Percentiles rank a stretch among this genome's conserved stretches.
These are phyloP conservation scores for Scheffersomyces cryptocercus DNA, from an alignment of 1,139 yeast species.

Conservation along the genomic window DNA sequence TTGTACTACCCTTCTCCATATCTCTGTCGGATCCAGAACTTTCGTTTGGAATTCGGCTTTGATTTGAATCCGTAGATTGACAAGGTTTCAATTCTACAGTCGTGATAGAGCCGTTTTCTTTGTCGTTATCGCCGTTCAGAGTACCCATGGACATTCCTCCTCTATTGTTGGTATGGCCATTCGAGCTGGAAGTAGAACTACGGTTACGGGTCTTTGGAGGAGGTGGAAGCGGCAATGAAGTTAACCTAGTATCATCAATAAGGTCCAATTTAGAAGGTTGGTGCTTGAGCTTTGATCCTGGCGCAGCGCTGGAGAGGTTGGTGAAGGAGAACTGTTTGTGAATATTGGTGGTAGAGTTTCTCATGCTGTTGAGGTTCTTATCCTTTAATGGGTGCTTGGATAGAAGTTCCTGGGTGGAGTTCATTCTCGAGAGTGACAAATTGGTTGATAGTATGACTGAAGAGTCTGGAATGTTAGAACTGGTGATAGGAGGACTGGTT, in stretches of 20 bases:
- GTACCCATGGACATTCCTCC: constrained; percentile 2
- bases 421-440: neutral
- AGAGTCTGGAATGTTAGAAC: too few species aligned
- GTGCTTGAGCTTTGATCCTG: constrained; percentile 14
- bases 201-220: constrained; percentile 34
- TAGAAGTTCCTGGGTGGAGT: neutral
- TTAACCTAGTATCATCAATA: constrained; percentile 59
- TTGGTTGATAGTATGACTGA: neutral
- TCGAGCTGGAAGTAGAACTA: constrained; percentile 3
- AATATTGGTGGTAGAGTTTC: neutral
- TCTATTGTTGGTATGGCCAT: neutral
- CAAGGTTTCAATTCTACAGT: neutral
- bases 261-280: constrained; percentile 58
- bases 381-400: neutral
- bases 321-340: constrained; percentile 4
- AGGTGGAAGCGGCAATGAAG: constrained; percentile 68
- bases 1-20: neutral
- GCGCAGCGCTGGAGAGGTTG: constrained; percentile 2
- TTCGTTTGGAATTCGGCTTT: neutral
- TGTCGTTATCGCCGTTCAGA: constrained; percentile 2
- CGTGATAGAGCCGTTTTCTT: neutral
- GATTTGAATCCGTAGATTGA: neutral
- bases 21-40: constrained; percentile 1
- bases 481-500: too few species aligned
- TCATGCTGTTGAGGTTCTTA: constrained; percentile 1